Evolutionary conservation across 495 filamentous ascomycete species (phyloP).

Genomic region (Corynascus novoguineensis): DNA sequence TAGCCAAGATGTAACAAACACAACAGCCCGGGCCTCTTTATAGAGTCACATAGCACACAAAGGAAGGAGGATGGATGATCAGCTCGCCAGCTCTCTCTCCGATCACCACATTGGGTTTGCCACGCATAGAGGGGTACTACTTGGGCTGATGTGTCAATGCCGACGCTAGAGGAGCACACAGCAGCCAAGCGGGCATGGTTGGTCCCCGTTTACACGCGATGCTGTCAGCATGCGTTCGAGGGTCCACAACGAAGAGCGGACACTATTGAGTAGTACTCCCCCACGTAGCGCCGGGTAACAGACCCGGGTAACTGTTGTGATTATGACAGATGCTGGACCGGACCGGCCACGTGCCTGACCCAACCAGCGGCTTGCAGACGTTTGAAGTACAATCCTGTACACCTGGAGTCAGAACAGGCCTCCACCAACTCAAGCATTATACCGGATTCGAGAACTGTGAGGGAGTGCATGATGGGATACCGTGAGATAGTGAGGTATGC

Average conservation of each 20-base stretch:
- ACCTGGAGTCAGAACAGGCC: too few species aligned
- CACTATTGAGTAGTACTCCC: background rate
- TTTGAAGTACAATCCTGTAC: too few species aligned
- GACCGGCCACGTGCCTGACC: background rate
- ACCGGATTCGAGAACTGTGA: too few species aligned
- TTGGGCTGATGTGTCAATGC: conserved; percentile 10
- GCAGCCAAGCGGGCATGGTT: background rate
- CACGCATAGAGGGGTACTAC: conserved; percentile 4
- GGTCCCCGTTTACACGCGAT: conserved; percentile 11
- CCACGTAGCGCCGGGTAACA: background rate
- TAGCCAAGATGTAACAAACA: too few species aligned
- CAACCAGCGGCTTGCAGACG: background rate
- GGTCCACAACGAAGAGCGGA: conserved; percentile 6
- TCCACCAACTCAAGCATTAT: too few species aligned
- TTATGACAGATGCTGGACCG: background rate
- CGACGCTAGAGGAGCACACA: conserved; percentile 2
- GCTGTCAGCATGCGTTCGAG: conserved; percentile 25
- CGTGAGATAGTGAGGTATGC: background rate
- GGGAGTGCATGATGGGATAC: background rate
- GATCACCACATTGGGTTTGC: conserved; percentile 7
- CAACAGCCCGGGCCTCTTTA: too few species aligned
- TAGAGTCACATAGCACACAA: background rate
- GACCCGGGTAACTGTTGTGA: background rate
- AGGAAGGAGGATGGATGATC: too few species aligned
- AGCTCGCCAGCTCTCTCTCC: background rate